Conservation (phyloP, 768 basidiomycete species). For the Suillus clintonianus region DNA sequence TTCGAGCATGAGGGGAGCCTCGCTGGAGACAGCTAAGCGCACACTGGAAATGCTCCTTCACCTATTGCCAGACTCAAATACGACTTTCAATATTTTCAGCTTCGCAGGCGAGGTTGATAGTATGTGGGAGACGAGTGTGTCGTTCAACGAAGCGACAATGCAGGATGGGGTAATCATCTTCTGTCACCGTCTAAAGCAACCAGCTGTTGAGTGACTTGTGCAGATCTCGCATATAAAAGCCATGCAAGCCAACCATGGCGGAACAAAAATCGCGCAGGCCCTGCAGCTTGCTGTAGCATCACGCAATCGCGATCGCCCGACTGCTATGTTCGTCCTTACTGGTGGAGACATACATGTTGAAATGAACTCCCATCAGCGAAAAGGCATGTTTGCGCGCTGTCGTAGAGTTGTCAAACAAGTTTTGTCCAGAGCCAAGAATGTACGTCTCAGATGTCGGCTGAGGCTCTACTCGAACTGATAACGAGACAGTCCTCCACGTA, state of each 20-base stretch:
- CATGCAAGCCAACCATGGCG: slow-evolving; percentile 47
- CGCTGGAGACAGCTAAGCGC: slow-evolving; percentile 48
- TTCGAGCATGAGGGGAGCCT: slow-evolving; percentile 48
- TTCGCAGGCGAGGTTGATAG: slow-evolving; percentile 39
- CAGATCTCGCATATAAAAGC: slow-evolving; percentile 42
- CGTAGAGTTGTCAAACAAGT: neutral
- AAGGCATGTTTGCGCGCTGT: neutral
- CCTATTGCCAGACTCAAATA: slow-evolving; percentile 44
- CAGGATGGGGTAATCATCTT: slow-evolving; percentile 35
- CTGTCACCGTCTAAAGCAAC: neutral
- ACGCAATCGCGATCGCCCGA: slow-evolving; percentile 39
- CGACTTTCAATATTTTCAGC: slow-evolving; percentile 57
- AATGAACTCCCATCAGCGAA: neutral
- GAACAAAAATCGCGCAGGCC: slow-evolving; percentile 50
- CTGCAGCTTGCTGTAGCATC: slow-evolving; percentile 39
- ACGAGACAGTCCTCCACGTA: slow-evolving; percentile 13
- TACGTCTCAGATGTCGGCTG: slow-evolving; percentile 7
- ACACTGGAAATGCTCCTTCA: slow-evolving; percentile 49
- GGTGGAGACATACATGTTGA: slow-evolving; percentile 47
- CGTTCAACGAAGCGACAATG: slow-evolving; percentile 35
- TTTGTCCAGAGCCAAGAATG: neutral
- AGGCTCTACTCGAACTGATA: neutral
- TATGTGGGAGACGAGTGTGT: slow-evolving; percentile 39
- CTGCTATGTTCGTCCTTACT: slow-evolving; percentile 57
- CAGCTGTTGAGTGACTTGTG: slow-evolving; percentile 11